phyloP scores from a whole-genome alignment of 2,329 filamentous ascomycete species.

The Didymella arachidicola region DNA sequence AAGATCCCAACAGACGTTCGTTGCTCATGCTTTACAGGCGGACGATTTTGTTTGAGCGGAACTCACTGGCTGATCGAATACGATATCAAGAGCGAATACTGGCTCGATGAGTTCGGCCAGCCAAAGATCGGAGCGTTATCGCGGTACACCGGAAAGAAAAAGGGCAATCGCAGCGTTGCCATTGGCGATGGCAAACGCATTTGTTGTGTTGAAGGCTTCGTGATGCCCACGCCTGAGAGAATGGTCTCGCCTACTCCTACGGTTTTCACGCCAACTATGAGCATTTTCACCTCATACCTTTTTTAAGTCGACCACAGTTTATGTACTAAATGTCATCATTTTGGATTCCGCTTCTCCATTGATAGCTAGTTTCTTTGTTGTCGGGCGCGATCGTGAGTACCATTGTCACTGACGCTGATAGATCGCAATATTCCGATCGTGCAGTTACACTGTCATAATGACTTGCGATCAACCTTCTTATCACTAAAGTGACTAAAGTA shows the following conservation, averaged over 20 bases:
- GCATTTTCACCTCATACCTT: not conserved
- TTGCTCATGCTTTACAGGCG: slow-evolving; percentile 4
- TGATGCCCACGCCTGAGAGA: not conserved
- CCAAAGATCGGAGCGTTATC: not conserved
- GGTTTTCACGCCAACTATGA: not conserved
- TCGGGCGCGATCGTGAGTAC: not conserved
- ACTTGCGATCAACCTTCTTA: not conserved
- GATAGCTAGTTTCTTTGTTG: not conserved
- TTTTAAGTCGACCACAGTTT: too few species aligned
- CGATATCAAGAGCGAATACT: slow-evolving; percentile 4
- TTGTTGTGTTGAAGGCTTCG: slow-evolving; percentile 5
- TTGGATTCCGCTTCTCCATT: too few species aligned
- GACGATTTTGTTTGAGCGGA: slow-evolving; percentile 11
- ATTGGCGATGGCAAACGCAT: slow-evolving; percentile 1
- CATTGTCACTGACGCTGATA: slow-evolving; percentile 1
- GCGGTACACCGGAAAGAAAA: slow-evolving; percentile 2
- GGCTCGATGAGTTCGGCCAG: slow-evolving; percentile 1
- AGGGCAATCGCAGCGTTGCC: not conserved
- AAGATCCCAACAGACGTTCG: slow-evolving; percentile 4
- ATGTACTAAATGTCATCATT: too few species aligned
- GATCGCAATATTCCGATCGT: not conserved
- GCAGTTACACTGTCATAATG: not conserved
- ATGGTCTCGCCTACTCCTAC: not conserved
- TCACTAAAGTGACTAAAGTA: not conserved
- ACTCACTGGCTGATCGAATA: slow-evolving; percentile 16